Percentiles rank a stretch among this genome's conserved stretches.
phyloP scores from a whole-genome alignment of 352 stramenopile species.

The Phytophthora citricola region DNA sequence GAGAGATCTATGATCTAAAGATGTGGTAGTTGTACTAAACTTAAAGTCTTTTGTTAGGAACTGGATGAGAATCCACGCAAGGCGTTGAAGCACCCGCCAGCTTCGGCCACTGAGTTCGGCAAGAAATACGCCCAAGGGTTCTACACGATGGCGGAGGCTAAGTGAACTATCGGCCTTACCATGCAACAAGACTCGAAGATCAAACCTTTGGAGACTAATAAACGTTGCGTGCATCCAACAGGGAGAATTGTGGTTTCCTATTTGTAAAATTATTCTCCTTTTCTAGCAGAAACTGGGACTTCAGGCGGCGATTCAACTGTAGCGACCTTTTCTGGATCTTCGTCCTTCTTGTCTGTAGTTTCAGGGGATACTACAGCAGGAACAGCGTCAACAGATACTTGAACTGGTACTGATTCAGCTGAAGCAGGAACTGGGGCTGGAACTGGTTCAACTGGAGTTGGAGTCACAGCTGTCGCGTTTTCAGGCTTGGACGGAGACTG shows the following conservation, averaged over 20 bases:
- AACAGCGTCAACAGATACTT: neutral
- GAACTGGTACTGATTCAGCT: neutral
- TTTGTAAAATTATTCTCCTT: neutral
- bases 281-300: neutral
- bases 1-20: neutral
- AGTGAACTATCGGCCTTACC: constrained; percentile 38
- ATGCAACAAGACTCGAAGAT: no score
- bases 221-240: constrained; percentile 23
- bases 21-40: neutral
- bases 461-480: neutral
- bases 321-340: constrained; percentile 1
- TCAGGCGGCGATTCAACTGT: neutral
- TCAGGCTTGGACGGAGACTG: constrained; percentile 16
- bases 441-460: neutral
- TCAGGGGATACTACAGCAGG: constrained; percentile 5
- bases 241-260: neutral
- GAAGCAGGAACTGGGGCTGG: neutral
- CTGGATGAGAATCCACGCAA: constrained; percentile 82
- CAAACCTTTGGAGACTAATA: constrained; percentile 16
- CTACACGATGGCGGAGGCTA: constrained; percentile 86
- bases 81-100: constrained; percentile 75
- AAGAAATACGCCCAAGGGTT: constrained; percentile 86
- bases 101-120: constrained; percentile 69
- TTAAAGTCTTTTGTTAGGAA: constrained; percentile 37
- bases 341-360: constrained; percentile 11